Conservation (phyloP, 164 flowering plant species). For the Annona cherimola region DNA sequence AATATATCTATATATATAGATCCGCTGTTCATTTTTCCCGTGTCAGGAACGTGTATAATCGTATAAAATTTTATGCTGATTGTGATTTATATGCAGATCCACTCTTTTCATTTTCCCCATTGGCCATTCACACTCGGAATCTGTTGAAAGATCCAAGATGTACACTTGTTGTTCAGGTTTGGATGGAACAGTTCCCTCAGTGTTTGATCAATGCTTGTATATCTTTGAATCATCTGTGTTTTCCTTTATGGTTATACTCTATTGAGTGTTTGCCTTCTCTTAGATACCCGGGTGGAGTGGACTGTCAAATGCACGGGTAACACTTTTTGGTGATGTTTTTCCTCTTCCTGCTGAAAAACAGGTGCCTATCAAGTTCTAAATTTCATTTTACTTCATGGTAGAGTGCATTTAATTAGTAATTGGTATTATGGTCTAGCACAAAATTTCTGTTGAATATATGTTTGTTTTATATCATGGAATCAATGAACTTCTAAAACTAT, state of each 20-base stretch:
- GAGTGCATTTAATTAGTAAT: neutral
- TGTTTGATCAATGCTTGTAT: conserved; percentile 2
- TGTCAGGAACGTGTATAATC: neutral
- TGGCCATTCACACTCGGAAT: conserved; percentile 96
- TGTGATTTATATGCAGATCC: conserved; percentile 58
- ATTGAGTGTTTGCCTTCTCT: conserved; percentile 22
- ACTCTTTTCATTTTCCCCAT: conserved; percentile 94
- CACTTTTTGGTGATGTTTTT: conserved; percentile 88
- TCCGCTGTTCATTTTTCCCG: too few relatives aligned
- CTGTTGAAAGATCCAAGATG: conserved; percentile 89
- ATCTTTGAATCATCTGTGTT: conserved; percentile 4
- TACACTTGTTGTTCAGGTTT: conserved; percentile 96
- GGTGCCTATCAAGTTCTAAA: conserved; percentile 33
- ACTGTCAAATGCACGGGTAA: conserved; percentile 95
- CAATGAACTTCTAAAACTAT: neutral
- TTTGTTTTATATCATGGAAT: neutral
- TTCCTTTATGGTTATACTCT: conserved; percentile 13
- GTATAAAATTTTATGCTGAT: neutral
- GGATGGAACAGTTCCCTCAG: conserved; percentile 1
- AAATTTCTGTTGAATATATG: neutral
- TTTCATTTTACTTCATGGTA: neutral
- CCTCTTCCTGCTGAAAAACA: conserved; percentile 87
- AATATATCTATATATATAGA: too few relatives aligned
- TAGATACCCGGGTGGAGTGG: conserved; percentile 99
- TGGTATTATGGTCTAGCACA: too few relatives aligned